phyloP scores from a whole-genome alignment of 441 rosid genomes.

The Gossypium trilobum region DNA sequence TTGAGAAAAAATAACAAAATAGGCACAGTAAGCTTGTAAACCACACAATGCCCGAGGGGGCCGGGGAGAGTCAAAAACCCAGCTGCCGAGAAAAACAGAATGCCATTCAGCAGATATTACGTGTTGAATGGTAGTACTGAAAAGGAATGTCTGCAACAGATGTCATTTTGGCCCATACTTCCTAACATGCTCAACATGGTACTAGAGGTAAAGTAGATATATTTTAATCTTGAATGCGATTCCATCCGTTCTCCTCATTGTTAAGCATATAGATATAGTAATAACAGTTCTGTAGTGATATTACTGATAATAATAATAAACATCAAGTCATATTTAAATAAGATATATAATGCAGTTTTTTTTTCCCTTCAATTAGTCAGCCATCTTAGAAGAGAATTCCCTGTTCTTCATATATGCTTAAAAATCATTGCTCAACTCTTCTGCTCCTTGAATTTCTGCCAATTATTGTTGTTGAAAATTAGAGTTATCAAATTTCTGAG shows the following conservation, averaged over 20 bases:
- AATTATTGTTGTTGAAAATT: too few species aligned
- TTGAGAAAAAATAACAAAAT: constrained; percentile 9
- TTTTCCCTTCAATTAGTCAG: too few species aligned
- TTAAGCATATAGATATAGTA: neutral
- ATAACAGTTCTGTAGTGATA: neutral
- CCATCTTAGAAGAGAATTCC: too few species aligned
- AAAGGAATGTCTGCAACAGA: neutral
- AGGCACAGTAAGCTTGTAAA: constrained; percentile 2
- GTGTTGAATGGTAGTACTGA: neutral
- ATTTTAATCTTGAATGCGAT: neutral
- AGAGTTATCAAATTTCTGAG: too few species aligned
- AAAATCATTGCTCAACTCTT: too few species aligned
- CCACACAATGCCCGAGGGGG: neutral
- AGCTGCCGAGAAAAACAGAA: neutral
- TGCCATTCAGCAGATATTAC: neutral
- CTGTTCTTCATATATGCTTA: too few species aligned
- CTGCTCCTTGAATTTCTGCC: too few species aligned
- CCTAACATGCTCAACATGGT: neutral
- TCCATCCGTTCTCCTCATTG: constrained; percentile 1
- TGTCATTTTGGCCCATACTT: neutral
- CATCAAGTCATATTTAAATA: neutral
- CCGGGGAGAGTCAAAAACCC: neutral
- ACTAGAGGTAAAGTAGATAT: neutral
- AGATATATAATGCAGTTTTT: neutral
- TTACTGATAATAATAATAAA: neutral